Base-by-base conservation (phyloP, 805 yeast genomes). In the Schwanniomyces occidentalis region DNA sequence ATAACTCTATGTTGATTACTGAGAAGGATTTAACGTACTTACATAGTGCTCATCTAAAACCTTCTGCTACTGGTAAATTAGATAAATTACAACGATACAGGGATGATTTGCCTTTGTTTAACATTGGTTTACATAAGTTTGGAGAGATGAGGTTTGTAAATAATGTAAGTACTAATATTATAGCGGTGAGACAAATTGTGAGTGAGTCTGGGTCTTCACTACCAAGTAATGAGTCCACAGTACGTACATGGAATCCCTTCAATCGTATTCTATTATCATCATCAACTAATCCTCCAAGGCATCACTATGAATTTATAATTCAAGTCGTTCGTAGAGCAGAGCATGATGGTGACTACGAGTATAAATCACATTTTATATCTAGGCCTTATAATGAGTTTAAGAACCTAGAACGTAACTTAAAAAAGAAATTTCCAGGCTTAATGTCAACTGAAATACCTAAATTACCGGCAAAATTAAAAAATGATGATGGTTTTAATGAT, bases 1-100 rank as follows among this genome's bases (percentile, higher is more conserved):
- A 78, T 61, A 86, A 85, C 47, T 82, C 95, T 0, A 84, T 89
- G 22, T 53, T 90, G 10, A 78, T 80, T 4, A 76, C 90, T 2
- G 55, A 62, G 1, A 68, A 77, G 36, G 91, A 85, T 46, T 49
- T 69, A 10, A 58, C 51, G 8, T 84, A 83, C 44, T 68, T 63
- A 31, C 35, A 43, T 8, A 42, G 44, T 9, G 58, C 51, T 21
- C 71, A 65, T 37, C 44, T 60, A 21, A 62, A 61, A 30, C 56
- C 66, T 3, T 51, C 67, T 8, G 71, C 62, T 40, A 52, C 59
- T 8, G 68, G 65, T 4, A 61, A 61, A 30, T 38, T 66, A 12
- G 68, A 65, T 32, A 64, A 61, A 35, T 34, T 63, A n/a, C 40
- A 34, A 15, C 35, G 39, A 13, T 24, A 32, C 3, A 24, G 27